Evolutionary conservation across 2,329 filamentous ascomycete species (phyloP), one percentile per base, ranked within the genome.

Genomic region (Botrytis porri): DNA sequence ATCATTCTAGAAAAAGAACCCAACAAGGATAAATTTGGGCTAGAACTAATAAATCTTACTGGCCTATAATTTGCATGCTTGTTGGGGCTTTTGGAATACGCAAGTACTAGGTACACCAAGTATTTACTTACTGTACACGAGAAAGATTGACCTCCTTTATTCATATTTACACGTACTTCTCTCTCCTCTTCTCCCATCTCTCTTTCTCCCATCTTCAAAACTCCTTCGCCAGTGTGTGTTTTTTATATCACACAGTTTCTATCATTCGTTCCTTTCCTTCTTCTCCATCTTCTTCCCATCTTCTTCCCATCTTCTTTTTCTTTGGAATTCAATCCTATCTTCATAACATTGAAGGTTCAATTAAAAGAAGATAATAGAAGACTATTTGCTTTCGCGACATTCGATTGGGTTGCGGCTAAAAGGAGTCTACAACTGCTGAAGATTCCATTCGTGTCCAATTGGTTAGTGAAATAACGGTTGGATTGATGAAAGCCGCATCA

Each of bases 381-480:
- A 4, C 60, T 4, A 39, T 39, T 41, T 41, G 35, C 60, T n/a
- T 62, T 51, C 32, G n/a, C 32, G 43, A 45, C 43, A 6, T 32
- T 20, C 12, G 8, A 66, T 35, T 39, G 14, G 41, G 39, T 67
- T n/a, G 32, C n/a, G 51, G 64, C 61, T 39, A 29, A n/a, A 39
- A 14, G 64, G 48, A 51, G 65, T 57, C 25, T n/a, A 18, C 29
- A 16, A 57, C 54, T 67, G 48, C 65, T 57, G n/a, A 65, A 57
- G 20, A 41, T 18, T 57, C 25, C 65, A 29, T 60, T 71, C 35
- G 32, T 74, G 72, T 63, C 45, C 69, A 71, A 65, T 66, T 71
- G 60, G 60, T 25, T 71, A 66, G 60, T 65, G 37, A 32, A 57
- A 63, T 39, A 66, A 45, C 48, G 14, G 37, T 32, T 37, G 69